These are phyloP conservation scores for Cardamine chenopodiifolia DNA, from an alignment of 345 rosid genomes.

Conservation along the genomic window DNA sequence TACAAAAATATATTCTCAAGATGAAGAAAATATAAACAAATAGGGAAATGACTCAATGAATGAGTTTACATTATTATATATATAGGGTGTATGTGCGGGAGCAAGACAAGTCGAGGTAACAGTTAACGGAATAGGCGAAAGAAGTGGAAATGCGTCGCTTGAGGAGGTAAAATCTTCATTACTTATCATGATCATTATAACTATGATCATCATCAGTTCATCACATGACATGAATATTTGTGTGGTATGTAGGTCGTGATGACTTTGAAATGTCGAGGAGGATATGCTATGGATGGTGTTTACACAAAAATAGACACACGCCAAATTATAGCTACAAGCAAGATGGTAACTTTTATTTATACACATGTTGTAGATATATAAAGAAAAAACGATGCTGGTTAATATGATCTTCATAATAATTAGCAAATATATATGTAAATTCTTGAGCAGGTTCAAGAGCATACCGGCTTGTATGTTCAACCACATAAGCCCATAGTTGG, in stretches of 20 bases:
- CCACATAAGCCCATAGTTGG: conserved; percentile 96
- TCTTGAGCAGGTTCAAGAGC: conserved; percentile 70
- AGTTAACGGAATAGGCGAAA: too few relatives aligned
- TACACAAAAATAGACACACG: conserved; percentile 65
- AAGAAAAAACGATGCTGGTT: not conserved
- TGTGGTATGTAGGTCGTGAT: conserved; percentile 89
- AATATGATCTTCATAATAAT: not conserved
- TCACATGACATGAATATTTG: too few relatives aligned
- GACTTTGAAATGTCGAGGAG: conserved; percentile 86
- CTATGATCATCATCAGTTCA: too few relatives aligned
- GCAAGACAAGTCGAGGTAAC: conserved; percentile 96
- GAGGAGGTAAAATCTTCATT: too few relatives aligned
- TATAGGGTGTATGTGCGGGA: conserved; percentile 79
- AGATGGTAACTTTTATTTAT: conserved; percentile 56
- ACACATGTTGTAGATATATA: not conserved
- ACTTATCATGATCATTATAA: too few relatives aligned
- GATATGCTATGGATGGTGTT: conserved; percentile 59
- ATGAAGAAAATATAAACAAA: not conserved
- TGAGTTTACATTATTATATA: not conserved
- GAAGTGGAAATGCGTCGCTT: too few relatives aligned
- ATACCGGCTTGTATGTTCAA: conserved; percentile 75
- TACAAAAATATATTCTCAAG: not conserved
- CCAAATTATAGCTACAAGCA: conserved; percentile 81
- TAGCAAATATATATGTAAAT: not conserved
- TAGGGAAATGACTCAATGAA: too few relatives aligned